Conservation (phyloP, 306 rosid genomes). For the Cucurbita pepo region DNA sequence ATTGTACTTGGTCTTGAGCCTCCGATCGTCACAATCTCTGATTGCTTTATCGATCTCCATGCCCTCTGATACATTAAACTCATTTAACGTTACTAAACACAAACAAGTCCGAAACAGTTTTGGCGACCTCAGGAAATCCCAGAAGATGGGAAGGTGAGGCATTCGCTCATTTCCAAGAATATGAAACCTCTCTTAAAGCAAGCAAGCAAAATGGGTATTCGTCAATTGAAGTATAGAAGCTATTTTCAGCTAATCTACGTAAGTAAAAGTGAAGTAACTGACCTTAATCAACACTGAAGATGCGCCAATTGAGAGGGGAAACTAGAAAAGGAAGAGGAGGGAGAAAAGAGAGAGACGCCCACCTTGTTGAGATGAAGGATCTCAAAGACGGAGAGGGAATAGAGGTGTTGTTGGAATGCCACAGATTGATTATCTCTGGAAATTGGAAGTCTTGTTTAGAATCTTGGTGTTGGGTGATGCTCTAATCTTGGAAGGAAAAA, state of each 20-base stretch:
- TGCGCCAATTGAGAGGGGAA: not conserved
- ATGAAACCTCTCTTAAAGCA: not conserved
- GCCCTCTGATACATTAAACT: slow-evolving; percentile 15
- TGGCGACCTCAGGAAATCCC: not conserved
- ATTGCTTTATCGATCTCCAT: slow-evolving; percentile 94
- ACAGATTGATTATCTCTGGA: slow-evolving; percentile 19
- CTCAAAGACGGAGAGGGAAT: slow-evolving; percentile 7
- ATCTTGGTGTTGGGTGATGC: not conserved
- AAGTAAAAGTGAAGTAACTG: slow-evolving; percentile 2
- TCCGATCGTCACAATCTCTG: slow-evolving; percentile 59
- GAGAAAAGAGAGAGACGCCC: not conserved
- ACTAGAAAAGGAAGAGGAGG: not conserved
- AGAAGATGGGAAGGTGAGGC: slow-evolving; percentile 12
- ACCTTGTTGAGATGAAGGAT: not conserved
- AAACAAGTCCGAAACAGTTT: slow-evolving; percentile 5
- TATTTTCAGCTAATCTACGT: not conserved
- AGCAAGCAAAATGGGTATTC: slow-evolving; percentile 12
- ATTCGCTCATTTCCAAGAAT: slow-evolving; percentile 1
- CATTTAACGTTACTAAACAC: not conserved
- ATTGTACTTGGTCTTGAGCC: slow-evolving; percentile 80
- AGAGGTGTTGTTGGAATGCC: slow-evolving; percentile 23
- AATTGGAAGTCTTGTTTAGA: not conserved
- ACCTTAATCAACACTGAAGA: not conserved
- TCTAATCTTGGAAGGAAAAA: not conserved
- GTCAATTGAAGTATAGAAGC: slow-evolving; percentile 6